Evolutionary conservation across 2,329 filamentous ascomycete genomes (phyloP).

Genomic region (Eurotiales sp.): DNA sequence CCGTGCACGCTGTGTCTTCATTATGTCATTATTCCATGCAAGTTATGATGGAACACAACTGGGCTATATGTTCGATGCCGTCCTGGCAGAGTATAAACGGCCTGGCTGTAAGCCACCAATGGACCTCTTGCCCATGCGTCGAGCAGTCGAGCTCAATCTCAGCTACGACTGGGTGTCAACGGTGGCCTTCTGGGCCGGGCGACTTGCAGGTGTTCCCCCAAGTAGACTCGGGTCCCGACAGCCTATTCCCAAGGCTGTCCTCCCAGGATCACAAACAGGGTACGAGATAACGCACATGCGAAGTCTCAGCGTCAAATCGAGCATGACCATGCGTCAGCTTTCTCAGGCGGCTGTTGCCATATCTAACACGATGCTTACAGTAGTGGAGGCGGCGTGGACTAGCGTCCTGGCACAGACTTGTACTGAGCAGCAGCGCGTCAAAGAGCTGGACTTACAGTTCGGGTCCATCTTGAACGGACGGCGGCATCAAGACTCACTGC

Average conservation of each 20-base stretch:
- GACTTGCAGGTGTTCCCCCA: not conserved
- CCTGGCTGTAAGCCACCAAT: not conserved
- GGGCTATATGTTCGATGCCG: not conserved
- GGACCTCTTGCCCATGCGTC: not conserved
- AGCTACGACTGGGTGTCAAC: constrained; percentile 2
- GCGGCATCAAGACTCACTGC: constrained; percentile 1
- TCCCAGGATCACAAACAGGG: not conserved
- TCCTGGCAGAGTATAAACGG: not conserved
- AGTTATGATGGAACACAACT: constrained; percentile 2
- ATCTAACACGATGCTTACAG: constrained; percentile 3
- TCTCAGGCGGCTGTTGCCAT: not conserved
- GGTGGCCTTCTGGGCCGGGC: not conserved
- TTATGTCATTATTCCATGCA: constrained; percentile 2
- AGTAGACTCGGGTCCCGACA: not conserved
- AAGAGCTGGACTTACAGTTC: not conserved
- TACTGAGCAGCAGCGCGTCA: not conserved
- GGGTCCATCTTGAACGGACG: constrained; percentile 6
- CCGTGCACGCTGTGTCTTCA: not conserved
- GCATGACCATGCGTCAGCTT: constrained; percentile 3
- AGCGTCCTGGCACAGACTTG: constrained; percentile 1
- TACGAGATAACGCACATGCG: constrained; percentile 4
- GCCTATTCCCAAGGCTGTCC: not conserved
- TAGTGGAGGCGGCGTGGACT: constrained; percentile 5
- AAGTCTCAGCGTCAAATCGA: constrained; percentile 1
- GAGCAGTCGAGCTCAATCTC: constrained; percentile 1